Percentiles rank a stretch among this genome's conserved stretches.
phyloP scores from a whole-genome alignment of 371 early-diverging fungal genomes.

The Rhizopus sp. region DNA sequence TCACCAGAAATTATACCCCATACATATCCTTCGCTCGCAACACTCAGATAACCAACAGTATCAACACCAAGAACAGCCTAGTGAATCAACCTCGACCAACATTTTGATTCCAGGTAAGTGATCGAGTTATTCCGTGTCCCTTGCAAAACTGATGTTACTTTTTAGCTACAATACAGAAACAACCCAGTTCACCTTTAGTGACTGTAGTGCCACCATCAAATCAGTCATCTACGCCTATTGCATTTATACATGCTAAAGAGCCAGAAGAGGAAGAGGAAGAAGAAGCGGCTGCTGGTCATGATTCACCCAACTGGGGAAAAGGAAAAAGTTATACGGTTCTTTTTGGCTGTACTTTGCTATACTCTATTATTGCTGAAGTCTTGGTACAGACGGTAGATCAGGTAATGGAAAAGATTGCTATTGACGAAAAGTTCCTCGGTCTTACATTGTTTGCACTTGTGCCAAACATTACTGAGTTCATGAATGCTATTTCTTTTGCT shows the following conservation, averaged over 20 bases:
- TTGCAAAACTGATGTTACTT: neutral
- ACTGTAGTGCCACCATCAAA: neutral
- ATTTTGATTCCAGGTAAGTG: neutral
- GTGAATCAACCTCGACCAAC: slow-evolving; percentile 3
- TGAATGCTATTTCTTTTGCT: slow-evolving; percentile 96
- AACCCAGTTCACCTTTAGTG: neutral
- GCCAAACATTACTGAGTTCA: slow-evolving; percentile 95
- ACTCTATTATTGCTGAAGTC: slow-evolving; percentile 87
- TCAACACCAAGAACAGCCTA: neutral
- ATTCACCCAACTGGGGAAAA: slow-evolving; percentile 92
- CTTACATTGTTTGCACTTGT: slow-evolving; percentile 93
- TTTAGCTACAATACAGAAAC: neutral
- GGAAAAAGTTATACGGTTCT: slow-evolving; percentile 79
- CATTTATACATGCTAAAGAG: slow-evolving; percentile 49
- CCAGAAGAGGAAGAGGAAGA: slow-evolving; percentile 64
- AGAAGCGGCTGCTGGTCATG: slow-evolving; percentile 82
- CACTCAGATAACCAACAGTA: neutral
- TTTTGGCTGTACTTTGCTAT: slow-evolving; percentile 82
- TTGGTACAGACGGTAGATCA: slow-evolving; percentile 77
- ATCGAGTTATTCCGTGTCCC: neutral
- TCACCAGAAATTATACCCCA: slow-evolving; percentile 22
- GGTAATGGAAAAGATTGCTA: slow-evolving; percentile 61
- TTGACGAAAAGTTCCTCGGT: slow-evolving; percentile 91
- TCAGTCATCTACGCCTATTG: slow-evolving; percentile 22
- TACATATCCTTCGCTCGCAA: slow-evolving; percentile 21